Conservation (phyloP, 2,329 filamentous ascomycete genomes). For the Colletotrichum noveboracense region DNA sequence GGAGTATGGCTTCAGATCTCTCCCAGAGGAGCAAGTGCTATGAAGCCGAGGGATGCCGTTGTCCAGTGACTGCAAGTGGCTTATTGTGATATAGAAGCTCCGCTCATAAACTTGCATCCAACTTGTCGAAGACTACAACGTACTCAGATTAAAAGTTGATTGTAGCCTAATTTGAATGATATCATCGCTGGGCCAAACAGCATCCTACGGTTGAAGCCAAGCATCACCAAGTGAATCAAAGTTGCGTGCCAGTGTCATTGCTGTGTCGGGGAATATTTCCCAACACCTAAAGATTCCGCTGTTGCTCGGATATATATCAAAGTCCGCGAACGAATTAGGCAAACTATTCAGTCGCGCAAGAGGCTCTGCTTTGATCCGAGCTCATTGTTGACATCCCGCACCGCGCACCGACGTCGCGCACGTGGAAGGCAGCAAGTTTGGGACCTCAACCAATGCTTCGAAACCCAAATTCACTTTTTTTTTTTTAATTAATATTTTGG, state of each 20-base stretch:
- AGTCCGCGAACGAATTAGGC: background rate
- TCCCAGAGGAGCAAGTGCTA: background rate
- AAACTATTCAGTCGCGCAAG: background rate
- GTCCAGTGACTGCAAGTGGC: background rate
- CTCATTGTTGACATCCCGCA: background rate
- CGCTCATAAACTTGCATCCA: background rate
- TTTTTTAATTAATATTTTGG: background rate
- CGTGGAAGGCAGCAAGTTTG: background rate
- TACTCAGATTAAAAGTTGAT: background rate
- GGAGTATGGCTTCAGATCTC: background rate
- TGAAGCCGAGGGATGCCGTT: background rate
- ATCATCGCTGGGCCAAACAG: background rate
- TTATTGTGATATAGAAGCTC: background rate
- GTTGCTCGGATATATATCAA: background rate
- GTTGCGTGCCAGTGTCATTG: background rate
- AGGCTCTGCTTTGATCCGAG: background rate
- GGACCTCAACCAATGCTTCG: background rate
- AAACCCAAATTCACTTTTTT: background rate
- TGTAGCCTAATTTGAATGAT: background rate
- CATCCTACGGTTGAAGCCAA: background rate
- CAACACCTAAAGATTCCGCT: background rate
- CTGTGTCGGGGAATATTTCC: fast-evolving
- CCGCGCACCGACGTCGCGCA: background rate
- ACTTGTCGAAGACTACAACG: fast-evolving
- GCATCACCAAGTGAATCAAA: background rate